These are phyloP conservation scores for Pestalotiopsis fici DNA, from an alignment of 2,329 filamentous ascomycete genomes.

Conservation along the genomic window DNA sequence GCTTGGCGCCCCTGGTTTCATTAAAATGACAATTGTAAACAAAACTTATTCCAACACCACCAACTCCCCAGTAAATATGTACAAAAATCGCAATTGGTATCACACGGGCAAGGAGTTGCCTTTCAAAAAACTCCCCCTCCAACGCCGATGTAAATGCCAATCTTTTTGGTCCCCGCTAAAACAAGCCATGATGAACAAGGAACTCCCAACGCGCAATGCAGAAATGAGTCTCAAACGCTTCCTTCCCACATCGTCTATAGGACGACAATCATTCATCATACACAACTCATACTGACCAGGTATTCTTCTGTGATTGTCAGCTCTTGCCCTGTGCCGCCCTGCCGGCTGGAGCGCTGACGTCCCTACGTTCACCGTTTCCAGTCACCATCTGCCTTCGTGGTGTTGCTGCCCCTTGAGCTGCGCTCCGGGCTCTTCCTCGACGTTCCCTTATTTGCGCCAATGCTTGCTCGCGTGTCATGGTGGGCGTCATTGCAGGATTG, in stretches of 20 bases:
- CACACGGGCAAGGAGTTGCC: background rate
- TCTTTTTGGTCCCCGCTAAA: background rate
- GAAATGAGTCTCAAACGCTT: background rate
- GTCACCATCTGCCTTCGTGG: conserved; percentile 60
- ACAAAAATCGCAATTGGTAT: background rate
- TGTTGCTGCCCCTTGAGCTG: conserved; percentile 63
- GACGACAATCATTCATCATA: background rate
- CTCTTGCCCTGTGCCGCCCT: conserved; percentile 23
- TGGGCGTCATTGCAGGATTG: conserved; percentile 62
- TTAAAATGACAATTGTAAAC: background rate
- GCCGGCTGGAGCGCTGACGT: conserved; percentile 48
- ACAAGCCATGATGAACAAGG: background rate
- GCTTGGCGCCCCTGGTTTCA: background rate
- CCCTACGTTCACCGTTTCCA: conserved; percentile 44
- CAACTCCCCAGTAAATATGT: background rate
- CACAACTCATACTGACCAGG: background rate
- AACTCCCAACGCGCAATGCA: conserved; percentile 2
- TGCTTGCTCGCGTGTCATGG: conserved; percentile 73
- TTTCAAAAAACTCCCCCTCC: background rate
- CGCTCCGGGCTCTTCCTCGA: conserved; percentile 69
- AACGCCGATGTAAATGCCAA: conserved; percentile 13
- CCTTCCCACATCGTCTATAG: background rate
- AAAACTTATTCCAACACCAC: background rate
- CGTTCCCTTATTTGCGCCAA: conserved; percentile 75
- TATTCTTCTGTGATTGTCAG: background rate